These are phyloP conservation scores for Lipomyces yamanashiensis DNA, from an alignment of 805 yeast genomes.

Conservation along the genomic window DNA sequence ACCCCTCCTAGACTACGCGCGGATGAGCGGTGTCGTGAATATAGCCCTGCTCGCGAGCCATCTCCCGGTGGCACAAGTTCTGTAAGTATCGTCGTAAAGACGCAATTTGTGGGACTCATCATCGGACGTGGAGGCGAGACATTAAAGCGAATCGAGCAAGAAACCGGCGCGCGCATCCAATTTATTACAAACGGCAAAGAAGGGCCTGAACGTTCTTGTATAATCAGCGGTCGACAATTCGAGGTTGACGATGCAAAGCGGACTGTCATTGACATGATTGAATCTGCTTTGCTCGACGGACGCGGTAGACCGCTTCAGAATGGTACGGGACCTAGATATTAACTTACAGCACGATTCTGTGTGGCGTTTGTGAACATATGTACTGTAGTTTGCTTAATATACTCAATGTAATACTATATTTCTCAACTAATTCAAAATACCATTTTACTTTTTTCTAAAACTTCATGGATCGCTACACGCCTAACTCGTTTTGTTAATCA, in stretches of 20 bases:
- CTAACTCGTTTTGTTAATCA: too few relatives aligned
- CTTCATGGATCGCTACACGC: too few relatives aligned
- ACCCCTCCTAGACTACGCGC: conserved; percentile 31
- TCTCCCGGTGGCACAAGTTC: conserved; percentile 36
- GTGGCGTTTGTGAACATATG: too few relatives aligned
- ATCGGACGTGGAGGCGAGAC: conserved; percentile 40
- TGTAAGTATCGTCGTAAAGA: conserved; percentile 31
- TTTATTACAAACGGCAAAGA: conserved; percentile 37
- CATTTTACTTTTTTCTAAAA: too few relatives aligned
- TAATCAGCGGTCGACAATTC: conserved; percentile 28
- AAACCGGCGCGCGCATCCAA: conserved; percentile 38
- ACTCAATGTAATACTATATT: too few relatives aligned
- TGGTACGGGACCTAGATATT: conserved; percentile 20
- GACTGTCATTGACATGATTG: conserved; percentile 31
- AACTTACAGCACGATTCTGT: not conserved
- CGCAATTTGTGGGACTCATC: conserved; percentile 37
- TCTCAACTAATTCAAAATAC: too few relatives aligned
- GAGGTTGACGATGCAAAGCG: conserved; percentile 28
- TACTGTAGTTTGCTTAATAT: too few relatives aligned
- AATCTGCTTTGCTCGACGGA: conserved; percentile 23
- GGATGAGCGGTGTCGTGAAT: conserved; percentile 26
- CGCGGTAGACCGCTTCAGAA: conserved; percentile 31
- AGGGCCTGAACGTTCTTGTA: conserved; percentile 37
- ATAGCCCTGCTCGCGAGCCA: conserved; percentile 29
- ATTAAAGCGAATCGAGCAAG: conserved; percentile 34